Percentiles rank a stretch among this genome's conserved stretches.
phyloP scores from a whole-genome alignment of 1,139 yeast genomes.

The Suhomyces taliae region DNA sequence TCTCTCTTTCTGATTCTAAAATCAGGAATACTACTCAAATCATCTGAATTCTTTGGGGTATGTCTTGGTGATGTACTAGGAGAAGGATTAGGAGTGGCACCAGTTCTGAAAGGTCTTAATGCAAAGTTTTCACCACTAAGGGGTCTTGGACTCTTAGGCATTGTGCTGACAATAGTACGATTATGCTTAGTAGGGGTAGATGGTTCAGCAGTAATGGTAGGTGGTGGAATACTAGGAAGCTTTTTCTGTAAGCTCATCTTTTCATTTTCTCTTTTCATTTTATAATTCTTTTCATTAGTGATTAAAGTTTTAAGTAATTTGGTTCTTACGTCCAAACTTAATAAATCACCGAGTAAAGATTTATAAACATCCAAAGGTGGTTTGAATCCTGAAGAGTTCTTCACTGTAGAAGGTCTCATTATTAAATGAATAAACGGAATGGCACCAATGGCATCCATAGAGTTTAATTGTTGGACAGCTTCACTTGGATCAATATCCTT shows the following conservation, averaged over 20 bases:
- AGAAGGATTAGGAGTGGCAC: slow-evolving; percentile 42
- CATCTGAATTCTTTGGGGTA: slow-evolving; percentile 22
- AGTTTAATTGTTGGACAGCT: slow-evolving; percentile 26
- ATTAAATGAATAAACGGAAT: slow-evolving; percentile 45
- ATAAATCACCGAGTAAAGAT: slow-evolving; percentile 29
- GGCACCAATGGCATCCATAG: slow-evolving; percentile 40
- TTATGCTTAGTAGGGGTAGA: slow-evolving; percentile 9
- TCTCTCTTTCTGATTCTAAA: slow-evolving; percentile 10
- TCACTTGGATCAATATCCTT: slow-evolving; percentile 13
- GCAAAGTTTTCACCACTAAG: slow-evolving; percentile 33
- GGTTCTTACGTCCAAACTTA: slow-evolving; percentile 26
- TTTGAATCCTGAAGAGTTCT: slow-evolving; percentile 40
- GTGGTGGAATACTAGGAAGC: slow-evolving; percentile 17
- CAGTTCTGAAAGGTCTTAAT: slow-evolving; percentile 45
- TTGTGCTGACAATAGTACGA: slow-evolving; percentile 8
- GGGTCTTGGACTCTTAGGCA: slow-evolving; percentile 24
- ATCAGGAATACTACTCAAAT: slow-evolving; percentile 10
- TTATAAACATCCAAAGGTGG: slow-evolving; percentile 39
- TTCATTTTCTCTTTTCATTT: slow-evolving; percentile 30
- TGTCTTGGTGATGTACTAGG: slow-evolving; percentile 41
- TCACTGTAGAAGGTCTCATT: slow-evolving; percentile 42
- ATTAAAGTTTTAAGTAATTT: slow-evolving; percentile 29
- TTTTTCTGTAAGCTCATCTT: slow-evolving; percentile 30
- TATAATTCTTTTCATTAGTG: slow-evolving; percentile 31
- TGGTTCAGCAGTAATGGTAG: slow-evolving; percentile 10